phyloP scores from a whole-genome alignment of 2,329 filamentous ascomycete genomes.

The Coniochaeta sp. region DNA sequence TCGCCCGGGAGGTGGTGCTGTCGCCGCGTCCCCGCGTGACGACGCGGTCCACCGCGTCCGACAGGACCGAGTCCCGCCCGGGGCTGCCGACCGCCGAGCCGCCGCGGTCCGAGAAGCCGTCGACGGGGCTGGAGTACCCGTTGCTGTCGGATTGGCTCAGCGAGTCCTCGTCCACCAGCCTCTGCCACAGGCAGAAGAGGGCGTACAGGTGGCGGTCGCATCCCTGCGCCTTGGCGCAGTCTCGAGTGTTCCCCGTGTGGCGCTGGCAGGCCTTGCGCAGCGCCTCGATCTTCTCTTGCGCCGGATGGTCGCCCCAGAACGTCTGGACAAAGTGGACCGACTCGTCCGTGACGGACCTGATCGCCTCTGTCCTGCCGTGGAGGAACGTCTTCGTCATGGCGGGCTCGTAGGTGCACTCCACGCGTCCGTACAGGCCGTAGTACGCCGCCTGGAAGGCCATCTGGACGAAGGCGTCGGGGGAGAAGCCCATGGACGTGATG shows the following conservation, averaged over 20 bases:
- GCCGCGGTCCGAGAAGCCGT: conserved; percentile 35
- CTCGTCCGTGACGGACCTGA: conserved; percentile 77
- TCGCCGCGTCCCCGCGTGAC: conserved; percentile 40
- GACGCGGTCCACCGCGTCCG: conserved; percentile 28
- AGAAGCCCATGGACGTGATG: conserved; percentile 95
- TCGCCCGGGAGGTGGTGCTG: conserved; percentile 41
- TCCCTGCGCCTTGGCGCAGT: conserved; percentile 83
- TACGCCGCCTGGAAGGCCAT: conserved; percentile 99
- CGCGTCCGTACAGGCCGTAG: conserved; percentile 88
- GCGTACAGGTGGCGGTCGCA: conserved; percentile 93
- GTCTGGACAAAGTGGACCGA: conserved; percentile 83
- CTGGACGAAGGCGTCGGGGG: conserved; percentile 93
- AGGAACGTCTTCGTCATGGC: conserved; percentile 96
- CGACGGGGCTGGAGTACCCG: conserved; percentile 56
- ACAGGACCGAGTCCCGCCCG: conserved; percentile 40
- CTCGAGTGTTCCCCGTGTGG: conserved; percentile 71
- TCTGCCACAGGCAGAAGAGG: conserved; percentile 90
- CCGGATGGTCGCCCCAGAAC: conserved; percentile 89
- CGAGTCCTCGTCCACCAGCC: conserved; percentile 68
- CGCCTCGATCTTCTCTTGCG: conserved; percentile 76
- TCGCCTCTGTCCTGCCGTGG: conserved; percentile 90
- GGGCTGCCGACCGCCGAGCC: conserved; percentile 41
- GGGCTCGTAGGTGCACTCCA: conserved; percentile 95
- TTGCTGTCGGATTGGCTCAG: conserved; percentile 49
- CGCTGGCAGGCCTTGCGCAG: conserved; percentile 77